phyloP scores from a whole-genome alignment of 805 yeast genomes.

The Candida gorgasii region DNA sequence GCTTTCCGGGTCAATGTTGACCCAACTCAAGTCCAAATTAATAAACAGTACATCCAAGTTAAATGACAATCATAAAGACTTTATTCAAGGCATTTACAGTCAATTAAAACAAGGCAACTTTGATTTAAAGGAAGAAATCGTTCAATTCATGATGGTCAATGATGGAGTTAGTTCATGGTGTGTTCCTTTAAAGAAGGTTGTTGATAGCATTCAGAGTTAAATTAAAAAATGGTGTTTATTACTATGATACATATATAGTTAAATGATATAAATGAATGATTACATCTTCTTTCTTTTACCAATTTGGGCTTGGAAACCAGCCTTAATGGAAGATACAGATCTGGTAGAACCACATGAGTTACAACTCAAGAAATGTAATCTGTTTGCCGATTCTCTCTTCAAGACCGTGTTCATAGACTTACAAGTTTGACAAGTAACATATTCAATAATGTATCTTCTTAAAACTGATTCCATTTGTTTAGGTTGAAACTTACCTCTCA shows the following conservation, averaged over 20 bases:
- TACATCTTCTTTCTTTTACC: conserved; percentile 73
- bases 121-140: conserved; percentile 29
- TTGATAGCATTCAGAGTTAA: conserved; percentile 28
- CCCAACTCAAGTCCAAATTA: conserved; percentile 46
- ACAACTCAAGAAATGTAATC: conserved; percentile 96
- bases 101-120: conserved; percentile 5
- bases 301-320: conserved; percentile 99
- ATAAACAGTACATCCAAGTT: conserved; percentile 3
- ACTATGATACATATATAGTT: conserved; percentile 18
- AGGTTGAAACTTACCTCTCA: conserved; percentile 97
- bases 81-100: conserved; percentile 16
- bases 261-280: conserved; percentile 7
- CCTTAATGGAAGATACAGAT: conserved; percentile 95
- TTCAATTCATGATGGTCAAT: conserved; percentile 58
- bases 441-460: conserved; percentile 94
- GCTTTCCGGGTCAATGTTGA: conserved; percentile 44
- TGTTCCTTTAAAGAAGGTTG: conserved; percentile 59
- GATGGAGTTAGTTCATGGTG: conserved; percentile 67
- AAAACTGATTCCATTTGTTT: conserved; percentile 95
- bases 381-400: conserved; percentile 92
- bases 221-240: conserved; percentile 9
- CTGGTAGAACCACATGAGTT: conserved; percentile 97
- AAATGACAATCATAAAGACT: conserved; percentile 12
- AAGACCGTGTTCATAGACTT: conserved; percentile 95
- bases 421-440: conserved; percentile 98